These are phyloP conservation scores for Sugiyamaella americana DNA, from an alignment of 805 yeast species.

Conservation along the genomic window DNA sequence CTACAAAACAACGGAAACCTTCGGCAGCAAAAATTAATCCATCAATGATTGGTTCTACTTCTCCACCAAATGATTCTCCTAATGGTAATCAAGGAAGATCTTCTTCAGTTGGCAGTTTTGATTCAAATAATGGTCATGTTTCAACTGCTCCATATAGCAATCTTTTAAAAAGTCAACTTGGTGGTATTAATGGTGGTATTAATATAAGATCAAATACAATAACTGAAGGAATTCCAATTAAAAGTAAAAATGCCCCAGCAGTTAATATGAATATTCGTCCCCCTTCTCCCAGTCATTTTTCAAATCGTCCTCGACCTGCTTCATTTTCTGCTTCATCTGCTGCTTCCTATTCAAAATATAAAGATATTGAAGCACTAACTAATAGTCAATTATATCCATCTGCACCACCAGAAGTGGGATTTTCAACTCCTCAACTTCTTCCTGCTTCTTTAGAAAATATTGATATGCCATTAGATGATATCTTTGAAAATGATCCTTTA, in stretches of 20 bases:
- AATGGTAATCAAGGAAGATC: neutral
- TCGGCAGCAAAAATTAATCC: constrained; percentile 9
- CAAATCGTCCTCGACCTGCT: constrained; percentile 20
- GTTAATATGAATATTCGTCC: neutral
- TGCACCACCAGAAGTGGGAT: constrained; percentile 65
- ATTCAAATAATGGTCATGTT: neutral
- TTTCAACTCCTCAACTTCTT: constrained; percentile 70
- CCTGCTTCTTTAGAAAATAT: constrained; percentile 44
- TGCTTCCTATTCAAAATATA: constrained; percentile 49
- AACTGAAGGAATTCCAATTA: neutral
- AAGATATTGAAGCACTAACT: constrained; percentile 34
- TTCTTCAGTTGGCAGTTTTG: neutral
- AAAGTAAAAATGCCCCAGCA: neutral
- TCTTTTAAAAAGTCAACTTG: constrained; percentile 14
- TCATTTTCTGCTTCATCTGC: constrained; percentile 65
- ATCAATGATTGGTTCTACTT: neutral
- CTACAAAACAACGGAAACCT: neutral
- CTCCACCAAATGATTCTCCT: neutral
- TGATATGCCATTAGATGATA: constrained; percentile 67
- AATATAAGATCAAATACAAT: neutral
- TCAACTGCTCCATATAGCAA: constrained; percentile 16
- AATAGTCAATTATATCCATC: constrained; percentile 15
- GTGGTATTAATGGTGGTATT: constrained; percentile 1
- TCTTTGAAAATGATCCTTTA: constrained; percentile 31
- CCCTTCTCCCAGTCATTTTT: neutral